These are phyloP conservation scores for Daedaleopsis sinensis DNA, from an alignment of 768 basidiomycete species.

Conservation along the genomic window DNA sequence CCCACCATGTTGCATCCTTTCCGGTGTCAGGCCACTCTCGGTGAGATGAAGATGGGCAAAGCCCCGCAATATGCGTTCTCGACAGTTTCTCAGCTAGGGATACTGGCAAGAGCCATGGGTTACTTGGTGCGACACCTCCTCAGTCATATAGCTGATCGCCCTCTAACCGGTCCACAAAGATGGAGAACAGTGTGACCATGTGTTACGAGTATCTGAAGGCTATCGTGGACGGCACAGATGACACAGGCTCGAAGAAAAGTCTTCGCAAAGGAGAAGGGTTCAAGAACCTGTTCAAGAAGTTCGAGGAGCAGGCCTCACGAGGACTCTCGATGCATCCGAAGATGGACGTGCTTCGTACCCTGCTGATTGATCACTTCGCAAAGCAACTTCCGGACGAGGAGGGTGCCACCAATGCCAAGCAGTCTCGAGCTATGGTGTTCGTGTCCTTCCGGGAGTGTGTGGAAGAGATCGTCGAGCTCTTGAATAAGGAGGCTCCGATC, in stretches of 20 bases:
- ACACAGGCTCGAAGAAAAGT: conserved; percentile 45
- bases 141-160: no score
- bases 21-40: conserved; percentile 48
- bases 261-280: conserved; percentile 60
- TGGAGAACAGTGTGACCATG: conserved; percentile 82
- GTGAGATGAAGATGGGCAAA: conserved; percentile 34
- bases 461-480: conserved; percentile 82
- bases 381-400: conserved; percentile 48
- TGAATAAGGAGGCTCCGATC: conserved; percentile 77
- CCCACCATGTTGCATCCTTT: conserved; percentile 71
- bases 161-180: conserved; percentile 41
- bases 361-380: conserved; percentile 82
- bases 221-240: conserved; percentile 42
- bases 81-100: conserved; percentile 53
- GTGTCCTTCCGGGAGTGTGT: conserved; percentile 89
- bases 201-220: conserved; percentile 69
- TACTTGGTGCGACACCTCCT: conserved; percentile 66
- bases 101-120: conserved; percentile 81
- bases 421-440: conserved; percentile 91
- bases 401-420: conserved; percentile 28
- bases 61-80: conserved; percentile 52
- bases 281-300: conserved; percentile 64
- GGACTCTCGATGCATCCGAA: conserved; percentile 84
- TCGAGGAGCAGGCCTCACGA: conserved; percentile 56
- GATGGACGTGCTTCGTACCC: conserved; percentile 77